Percentiles rank a stretch among this genome's conserved stretches.
phyloP scores from a whole-genome alignment of 768 basidiomycete species.

The Sutorius australiensis region DNA sequence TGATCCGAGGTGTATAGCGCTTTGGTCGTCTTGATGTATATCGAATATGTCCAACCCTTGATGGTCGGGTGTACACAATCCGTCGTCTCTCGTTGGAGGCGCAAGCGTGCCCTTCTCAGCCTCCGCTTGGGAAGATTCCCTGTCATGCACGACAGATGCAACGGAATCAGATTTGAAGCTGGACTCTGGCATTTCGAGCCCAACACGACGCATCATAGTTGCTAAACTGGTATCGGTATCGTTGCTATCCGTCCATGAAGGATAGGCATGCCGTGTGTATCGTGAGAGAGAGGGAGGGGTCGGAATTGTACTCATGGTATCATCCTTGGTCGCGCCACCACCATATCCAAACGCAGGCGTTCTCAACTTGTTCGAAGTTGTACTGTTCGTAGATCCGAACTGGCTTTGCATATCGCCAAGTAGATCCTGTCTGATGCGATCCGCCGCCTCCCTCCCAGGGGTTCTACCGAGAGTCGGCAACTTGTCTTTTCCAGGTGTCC shows the following conservation, averaged over 20 bases:
- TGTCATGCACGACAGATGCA: slow-evolving; percentile 11
- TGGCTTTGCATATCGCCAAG: slow-evolving; percentile 50
- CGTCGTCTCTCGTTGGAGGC: slow-evolving; percentile 2
- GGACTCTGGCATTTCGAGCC: slow-evolving; percentile 41
- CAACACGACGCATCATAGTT: slow-evolving; percentile 65
- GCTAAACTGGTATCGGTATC: slow-evolving; percentile 58
- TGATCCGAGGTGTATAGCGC: slow-evolving; percentile 10
- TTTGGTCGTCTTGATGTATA: slow-evolving; percentile 25
- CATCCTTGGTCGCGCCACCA: slow-evolving; percentile 36
- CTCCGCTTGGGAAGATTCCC: slow-evolving; percentile 6
- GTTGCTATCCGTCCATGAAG: slow-evolving; percentile 39
- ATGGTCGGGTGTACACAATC: slow-evolving; percentile 22
- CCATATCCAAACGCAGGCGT: slow-evolving; percentile 30
- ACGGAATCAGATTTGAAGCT: slow-evolving; percentile 16
- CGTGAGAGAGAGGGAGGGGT: slow-evolving; percentile 69
- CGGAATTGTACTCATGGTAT: slow-evolving; percentile 65
- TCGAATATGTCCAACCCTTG: slow-evolving; percentile 24
- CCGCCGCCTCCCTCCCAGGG: slow-evolving; percentile 68
- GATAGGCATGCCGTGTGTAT: slow-evolving; percentile 47
- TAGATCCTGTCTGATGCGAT: slow-evolving; percentile 62
- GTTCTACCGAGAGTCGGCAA: slow-evolving; percentile 51
- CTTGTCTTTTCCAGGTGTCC: slow-evolving; percentile 63
- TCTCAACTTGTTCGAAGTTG: slow-evolving; percentile 17
- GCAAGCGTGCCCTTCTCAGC: background rate
- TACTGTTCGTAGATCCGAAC: slow-evolving; percentile 13